These are phyloP conservation scores for Xerocomus amazonicus DNA, from an alignment of 1,284 basidiomycete genomes.

Conservation along the genomic window DNA sequence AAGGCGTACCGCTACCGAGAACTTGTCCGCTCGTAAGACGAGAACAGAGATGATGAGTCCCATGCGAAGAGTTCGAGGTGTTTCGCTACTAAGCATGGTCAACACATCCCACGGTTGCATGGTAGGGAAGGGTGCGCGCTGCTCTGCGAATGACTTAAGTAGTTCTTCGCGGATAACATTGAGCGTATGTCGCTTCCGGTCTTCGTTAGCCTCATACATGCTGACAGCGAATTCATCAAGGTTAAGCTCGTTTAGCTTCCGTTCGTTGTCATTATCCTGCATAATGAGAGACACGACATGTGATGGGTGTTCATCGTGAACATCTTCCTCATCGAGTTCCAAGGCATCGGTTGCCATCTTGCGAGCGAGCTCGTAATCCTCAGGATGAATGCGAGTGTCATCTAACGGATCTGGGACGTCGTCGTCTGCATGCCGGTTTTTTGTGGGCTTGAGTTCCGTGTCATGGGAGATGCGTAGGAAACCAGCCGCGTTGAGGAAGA, in stretches of 20 bases:
- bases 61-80: constrained; percentile 69
- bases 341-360: constrained; percentile 99
- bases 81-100: constrained; percentile 96
- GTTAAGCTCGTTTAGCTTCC: constrained; percentile 88
- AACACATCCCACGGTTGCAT: constrained; percentile 81
- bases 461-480: constrained; percentile 88
- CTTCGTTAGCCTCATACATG: constrained; percentile 78
- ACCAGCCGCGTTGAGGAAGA: constrained; percentile 87
- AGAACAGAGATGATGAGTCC: constrained; percentile 85
- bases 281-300: constrained; percentile 84
- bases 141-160: constrained; percentile 81
- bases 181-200: constrained; percentile 85
- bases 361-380: constrained; percentile 96
- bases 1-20: constrained; percentile 61
- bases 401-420: constrained; percentile 88
- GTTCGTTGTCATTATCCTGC: constrained; percentile 75
- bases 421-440: constrained; percentile 69
- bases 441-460: constrained; percentile 52
- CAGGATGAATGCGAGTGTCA: constrained; percentile 94
- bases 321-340: constrained; percentile 93
- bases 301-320: constrained; percentile 87
- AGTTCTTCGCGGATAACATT: constrained; percentile 89
- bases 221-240: constrained; percentile 96
- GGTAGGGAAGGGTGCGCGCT: constrained; percentile 64
- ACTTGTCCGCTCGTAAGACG: constrained; percentile 54